These are phyloP conservation scores for Raphanus raphanistrum DNA, from an alignment of 345 rosid genomes.

Conservation along the genomic window DNA sequence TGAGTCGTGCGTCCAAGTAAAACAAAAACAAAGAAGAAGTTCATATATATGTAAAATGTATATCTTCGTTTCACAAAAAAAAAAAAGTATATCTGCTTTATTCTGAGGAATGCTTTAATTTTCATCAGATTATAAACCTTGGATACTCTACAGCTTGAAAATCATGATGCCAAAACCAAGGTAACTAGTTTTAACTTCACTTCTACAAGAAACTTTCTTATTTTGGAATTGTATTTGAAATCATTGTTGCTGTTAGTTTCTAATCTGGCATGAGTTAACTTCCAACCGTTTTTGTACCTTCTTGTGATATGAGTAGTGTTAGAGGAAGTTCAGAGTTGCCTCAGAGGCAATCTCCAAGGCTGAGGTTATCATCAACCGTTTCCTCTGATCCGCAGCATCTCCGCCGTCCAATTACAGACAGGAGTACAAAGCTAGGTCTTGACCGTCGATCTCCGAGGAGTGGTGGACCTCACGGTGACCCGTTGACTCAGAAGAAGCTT, in stretches of 20 bases:
- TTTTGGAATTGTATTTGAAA: background rate
- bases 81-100: background rate
- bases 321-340: slow-evolving; percentile 54
- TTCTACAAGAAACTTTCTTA: background rate
- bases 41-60: background rate
- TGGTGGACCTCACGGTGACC: slow-evolving; percentile 48
- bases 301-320: slow-evolving; percentile 7
- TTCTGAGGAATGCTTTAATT: background rate
- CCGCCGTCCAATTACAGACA: slow-evolving; percentile 52
- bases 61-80: background rate
- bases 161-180: slow-evolving; percentile 73
- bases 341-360: slow-evolving; percentile 69
- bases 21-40: background rate
- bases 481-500: slow-evolving; percentile 69
- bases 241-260: background rate
- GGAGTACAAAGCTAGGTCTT: slow-evolving; percentile 56
- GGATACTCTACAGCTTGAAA: background rate
- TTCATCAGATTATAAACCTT: slow-evolving; percentile 39
- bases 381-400: slow-evolving; percentile 57
- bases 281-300: background rate
- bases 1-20: slow-evolving; percentile 5
- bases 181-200: slow-evolving; percentile 31
- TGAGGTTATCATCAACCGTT: slow-evolving; percentile 50
- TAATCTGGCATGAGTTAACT: background rate
- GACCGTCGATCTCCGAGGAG: slow-evolving; percentile 76